Conservation (phyloP, 2,329 filamentous ascomycete genomes). For the Diplocarpon rosae region DNA sequence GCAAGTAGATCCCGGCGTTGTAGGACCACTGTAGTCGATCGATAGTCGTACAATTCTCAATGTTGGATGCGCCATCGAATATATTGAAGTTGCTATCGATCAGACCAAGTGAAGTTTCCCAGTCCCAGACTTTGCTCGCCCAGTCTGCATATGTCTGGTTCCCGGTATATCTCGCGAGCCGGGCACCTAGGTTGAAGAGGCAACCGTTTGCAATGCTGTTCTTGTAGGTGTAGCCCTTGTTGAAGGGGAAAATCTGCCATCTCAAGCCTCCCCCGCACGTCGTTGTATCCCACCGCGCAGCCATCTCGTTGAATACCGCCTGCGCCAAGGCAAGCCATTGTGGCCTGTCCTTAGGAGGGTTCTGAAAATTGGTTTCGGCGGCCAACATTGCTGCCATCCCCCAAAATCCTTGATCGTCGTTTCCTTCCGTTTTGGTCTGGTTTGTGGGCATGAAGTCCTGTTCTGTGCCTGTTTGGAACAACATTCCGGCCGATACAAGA, state of each 20-base stretch:
- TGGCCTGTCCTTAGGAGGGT: conserved; percentile 44
- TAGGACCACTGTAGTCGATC: conserved; percentile 56
- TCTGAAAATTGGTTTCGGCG: conserved; percentile 52
- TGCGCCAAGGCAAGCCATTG: conserved; percentile 62
- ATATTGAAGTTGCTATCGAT: conserved; percentile 48
- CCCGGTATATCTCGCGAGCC: conserved; percentile 65
- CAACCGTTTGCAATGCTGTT: conserved; percentile 51
- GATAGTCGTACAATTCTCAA: conserved; percentile 44
- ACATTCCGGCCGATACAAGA: conserved; percentile 52
- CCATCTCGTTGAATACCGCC: conserved; percentile 71
- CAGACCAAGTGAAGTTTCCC: conserved; percentile 48
- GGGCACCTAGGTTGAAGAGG: conserved; percentile 51
- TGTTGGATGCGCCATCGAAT: conserved; percentile 48
- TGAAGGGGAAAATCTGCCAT: conserved; percentile 78
- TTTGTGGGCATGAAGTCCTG: conserved; percentile 69
- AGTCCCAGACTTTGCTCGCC: conserved; percentile 63
- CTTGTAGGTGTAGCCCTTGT: conserved; percentile 73
- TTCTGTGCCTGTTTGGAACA: conserved; percentile 61
- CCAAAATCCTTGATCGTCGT: conserved; percentile 70
- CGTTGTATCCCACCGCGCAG: conserved; percentile 56
- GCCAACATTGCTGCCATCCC: conserved; percentile 58
- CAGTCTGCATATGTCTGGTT: conserved; percentile 68
- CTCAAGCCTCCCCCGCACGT: conserved; percentile 64
- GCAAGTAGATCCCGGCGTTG: conserved; percentile 58
- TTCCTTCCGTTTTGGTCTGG: conserved; percentile 56